Evolutionary conservation across 352 stramenopile species (phyloP), one percentile per base, ranked within the genome.

Genomic region (Globisporangium echinulatum): DNA sequence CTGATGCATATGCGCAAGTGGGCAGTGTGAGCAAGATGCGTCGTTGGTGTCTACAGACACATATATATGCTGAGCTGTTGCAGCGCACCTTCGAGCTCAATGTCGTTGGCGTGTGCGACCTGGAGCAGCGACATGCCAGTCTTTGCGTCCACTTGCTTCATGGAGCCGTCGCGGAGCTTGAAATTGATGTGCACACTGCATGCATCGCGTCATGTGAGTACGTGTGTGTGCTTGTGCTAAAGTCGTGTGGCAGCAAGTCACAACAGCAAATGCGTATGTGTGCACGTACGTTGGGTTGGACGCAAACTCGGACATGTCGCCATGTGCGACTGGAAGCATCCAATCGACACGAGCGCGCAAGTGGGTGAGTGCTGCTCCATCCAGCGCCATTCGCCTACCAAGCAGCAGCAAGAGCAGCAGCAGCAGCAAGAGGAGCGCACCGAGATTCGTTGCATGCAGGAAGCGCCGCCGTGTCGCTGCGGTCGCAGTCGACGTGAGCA

Each of bases 31-130:
- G 39, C 39, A 43, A 43, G 39, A 43, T 13, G 39, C 25, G 2
- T 3, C 25, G 25, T 33, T 33, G 25, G 39, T 11, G 10, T 13
- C 39, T 43, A 11, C 10, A 43, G 39, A 43, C 39, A 48, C 2
- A n/a, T 15, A 17, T 33, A 33, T 3, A 33, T 33, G 3, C 25
- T 33, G 25, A 33, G 25, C 25, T 33, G 25, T 33, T 33, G 25
- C 25, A 36, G 47, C 42, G 33, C 44, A 62, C 96, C 96, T 85
- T 98, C 92, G 33, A 98, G 78, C 49, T 98, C 91, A 57, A 98
- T 93, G 56, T 97, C 92, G 55, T 97, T 92, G 38, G 85, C 81
- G 67, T 98, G 96, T 7, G 93, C 94, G 14, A 96, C 87, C 61
- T 98, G 87, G 42, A 99, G 74, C 15, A 98, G 64, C 46, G 85